These are phyloP conservation scores for Allium fistulosum DNA, from an alignment of 106 monocot genomes.

Conservation along the genomic window DNA sequence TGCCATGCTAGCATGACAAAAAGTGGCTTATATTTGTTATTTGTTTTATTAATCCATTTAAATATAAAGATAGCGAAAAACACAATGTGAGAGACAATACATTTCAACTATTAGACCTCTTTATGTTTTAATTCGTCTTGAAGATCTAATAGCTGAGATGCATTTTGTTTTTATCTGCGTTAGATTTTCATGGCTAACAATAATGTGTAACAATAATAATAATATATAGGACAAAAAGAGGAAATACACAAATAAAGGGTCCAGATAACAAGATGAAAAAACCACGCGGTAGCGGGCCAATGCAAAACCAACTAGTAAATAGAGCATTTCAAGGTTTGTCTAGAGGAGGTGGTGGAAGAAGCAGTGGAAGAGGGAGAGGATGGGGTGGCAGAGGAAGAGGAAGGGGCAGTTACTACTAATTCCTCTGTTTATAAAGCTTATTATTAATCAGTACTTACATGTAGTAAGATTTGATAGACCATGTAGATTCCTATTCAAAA, in stretches of 20 bases:
- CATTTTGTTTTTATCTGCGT: not conserved
- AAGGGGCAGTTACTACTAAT: constrained; percentile 12
- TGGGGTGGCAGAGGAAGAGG: constrained; percentile 58
- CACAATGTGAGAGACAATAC: too few relatives aligned
- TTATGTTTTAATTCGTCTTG: not conserved
- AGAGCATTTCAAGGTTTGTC: constrained; percentile 81
- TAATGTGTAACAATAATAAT: not conserved
- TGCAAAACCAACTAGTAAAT: constrained; percentile 69
- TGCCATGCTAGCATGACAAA: too few relatives aligned
- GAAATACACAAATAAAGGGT: constrained; percentile 29
- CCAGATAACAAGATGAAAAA: constrained; percentile 35
- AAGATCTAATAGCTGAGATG: not conserved
- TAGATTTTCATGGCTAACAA: too few relatives aligned
- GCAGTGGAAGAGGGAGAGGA: constrained; percentile 49
- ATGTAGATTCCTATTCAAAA: too few relatives aligned
- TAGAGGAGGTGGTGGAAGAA: constrained; percentile 60
- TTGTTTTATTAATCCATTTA: too few relatives aligned
- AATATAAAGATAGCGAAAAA: too few relatives aligned
- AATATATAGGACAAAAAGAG: constrained; percentile 48
- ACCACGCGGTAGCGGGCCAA: constrained; percentile 34
- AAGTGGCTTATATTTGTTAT: too few relatives aligned
- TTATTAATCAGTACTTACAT: too few relatives aligned
- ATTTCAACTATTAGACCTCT: not conserved
- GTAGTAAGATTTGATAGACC: too few relatives aligned
- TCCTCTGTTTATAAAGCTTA: too few relatives aligned